Evolutionary conservation across 2,329 filamentous ascomycete species (phyloP).

Genomic region (Nemania sp.): DNA sequence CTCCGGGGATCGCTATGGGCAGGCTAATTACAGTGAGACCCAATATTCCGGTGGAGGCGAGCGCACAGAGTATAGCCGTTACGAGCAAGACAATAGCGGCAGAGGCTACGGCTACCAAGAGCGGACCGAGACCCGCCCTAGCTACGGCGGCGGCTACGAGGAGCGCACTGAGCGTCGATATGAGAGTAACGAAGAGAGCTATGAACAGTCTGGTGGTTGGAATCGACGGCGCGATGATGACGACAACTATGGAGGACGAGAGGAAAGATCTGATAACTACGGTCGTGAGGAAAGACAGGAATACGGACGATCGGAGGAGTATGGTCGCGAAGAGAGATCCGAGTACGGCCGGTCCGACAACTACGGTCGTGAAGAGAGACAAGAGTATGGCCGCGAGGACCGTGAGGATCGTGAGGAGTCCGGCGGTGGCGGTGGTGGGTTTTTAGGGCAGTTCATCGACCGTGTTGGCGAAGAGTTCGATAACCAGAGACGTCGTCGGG

Average conservation of each 20-base stretch:
- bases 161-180: conserved; percentile 67
- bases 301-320: conserved; percentile 34
- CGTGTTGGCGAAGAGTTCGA: conserved; percentile 44
- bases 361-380: conserved; percentile 34
- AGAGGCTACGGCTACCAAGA: conserved; percentile 64
- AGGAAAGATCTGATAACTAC: conserved; percentile 36
- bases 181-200: conserved; percentile 52
- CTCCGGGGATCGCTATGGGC: conserved; percentile 67
- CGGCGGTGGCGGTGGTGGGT: conserved; percentile 39
- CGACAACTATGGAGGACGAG: conserved; percentile 45
- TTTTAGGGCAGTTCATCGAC: conserved; percentile 41
- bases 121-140: conserved; percentile 29
- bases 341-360: conserved; percentile 35
- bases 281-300: conserved; percentile 39
- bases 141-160: conserved; percentile 36
- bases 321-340: conserved; percentile 22
- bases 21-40: conserved; percentile 71
- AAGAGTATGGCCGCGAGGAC: conserved; percentile 32
- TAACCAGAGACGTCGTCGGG: conserved; percentile 40
- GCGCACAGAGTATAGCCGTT: conserved; percentile 70
- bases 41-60: conserved; percentile 68
- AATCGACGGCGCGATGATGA: conserved; percentile 45
- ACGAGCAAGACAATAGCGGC: conserved; percentile 66
- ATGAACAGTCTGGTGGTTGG: conserved; percentile 46
- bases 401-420: conserved; percentile 39